Evolutionary conservation across 1,284 basidiomycete genomes (phyloP), one percentile per base, ranked within the genome.

Genomic region (Waitea zeae): DNA sequence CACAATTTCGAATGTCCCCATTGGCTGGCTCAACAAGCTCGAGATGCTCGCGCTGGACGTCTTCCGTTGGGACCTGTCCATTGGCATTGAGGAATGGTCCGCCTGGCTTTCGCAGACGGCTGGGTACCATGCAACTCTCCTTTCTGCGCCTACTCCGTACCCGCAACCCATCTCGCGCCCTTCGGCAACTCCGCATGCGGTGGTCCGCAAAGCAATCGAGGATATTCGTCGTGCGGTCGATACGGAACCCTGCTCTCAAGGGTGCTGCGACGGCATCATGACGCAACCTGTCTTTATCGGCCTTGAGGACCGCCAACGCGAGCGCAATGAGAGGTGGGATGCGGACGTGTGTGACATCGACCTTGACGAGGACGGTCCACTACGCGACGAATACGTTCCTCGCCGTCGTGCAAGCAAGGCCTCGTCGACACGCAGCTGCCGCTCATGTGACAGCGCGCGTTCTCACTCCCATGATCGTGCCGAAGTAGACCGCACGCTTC

Each of bases 151-250:
- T 5, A 26, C 9, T 26, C 49, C 58, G 26, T 67, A 64, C 42
- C 70, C 71, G 29, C 77, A 81, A 46, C 79, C 78, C n/a, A 83
- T 84, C 39, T 74, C 73, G 5, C 70, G 81, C 6, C 80, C 81
- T 1, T 79, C 69, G 4, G 57, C 65, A 4, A 81, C 68, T 42
- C 76, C 78, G 0, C 65, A 71, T 48, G 61, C 62, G 4, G 66
- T 82, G 36, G 57, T 82, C 42, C 69, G 74, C 28, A 71, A 62
- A 50, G 61, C 66, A n/a, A 62, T 84, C 15, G 76, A 80, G 37
- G 73, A 72, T 42, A 64, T 83, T 28, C 57, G 69, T 30, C 60
- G 68, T 37, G 64, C 63, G 5, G 59, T 66, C 11, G 50, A 41
- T 34, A 45, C 49, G 37, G 48, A 42, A 41, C 29, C 20, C 17